Percentiles rank a stretch among this genome's conserved stretches.
phyloP scores from a whole-genome alignment of 2,329 filamentous ascomycete species.

The Cercospora zeina region DNA sequence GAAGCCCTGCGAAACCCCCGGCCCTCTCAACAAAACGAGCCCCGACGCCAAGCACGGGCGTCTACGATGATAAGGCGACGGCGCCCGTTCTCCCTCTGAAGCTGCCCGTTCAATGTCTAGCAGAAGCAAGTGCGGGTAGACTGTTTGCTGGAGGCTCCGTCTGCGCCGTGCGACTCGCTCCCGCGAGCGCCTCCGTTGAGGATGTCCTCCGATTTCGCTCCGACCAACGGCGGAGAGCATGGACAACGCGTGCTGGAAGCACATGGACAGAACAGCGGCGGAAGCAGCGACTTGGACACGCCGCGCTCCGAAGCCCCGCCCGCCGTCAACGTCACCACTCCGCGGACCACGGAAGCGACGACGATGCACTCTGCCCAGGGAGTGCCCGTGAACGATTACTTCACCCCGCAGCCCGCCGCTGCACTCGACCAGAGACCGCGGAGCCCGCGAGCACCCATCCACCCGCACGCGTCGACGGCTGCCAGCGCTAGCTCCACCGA shows the following conservation, averaged over 20 bases:
- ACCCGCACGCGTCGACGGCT: background rate
- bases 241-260: background rate
- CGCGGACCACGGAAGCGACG: slow-evolving; percentile 23
- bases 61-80: slow-evolving; percentile 30
- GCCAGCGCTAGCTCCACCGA: slow-evolving; percentile 21
- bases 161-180: slow-evolving; percentile 14
- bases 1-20: slow-evolving; percentile 3
- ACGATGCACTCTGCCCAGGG: background rate
- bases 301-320: slow-evolving; percentile 46
- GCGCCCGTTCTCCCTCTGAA: slow-evolving; percentile 18
- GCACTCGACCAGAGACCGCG: slow-evolving; percentile 1
- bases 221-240: slow-evolving; percentile 21
- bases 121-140: slow-evolving; percentile 38
- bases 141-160: slow-evolving; percentile 19
- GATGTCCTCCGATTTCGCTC: slow-evolving; percentile 31
- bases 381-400: slow-evolving; percentile 17
- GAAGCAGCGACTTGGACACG: slow-evolving; percentile 40
- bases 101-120: slow-evolving; percentile 34
- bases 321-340: slow-evolving; percentile 31
- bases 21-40: slow-evolving; percentile 21
- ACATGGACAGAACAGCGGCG: slow-evolving; percentile 19
- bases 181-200: slow-evolving; percentile 18
- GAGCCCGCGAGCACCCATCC: background rate
- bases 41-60: slow-evolving; percentile 17
- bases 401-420: slow-evolving; percentile 17